Evolutionary conservation across 768 basidiomycete species (phyloP), one percentile per base, ranked within the genome.

Genomic region (Hypholoma sublateritium): DNA sequence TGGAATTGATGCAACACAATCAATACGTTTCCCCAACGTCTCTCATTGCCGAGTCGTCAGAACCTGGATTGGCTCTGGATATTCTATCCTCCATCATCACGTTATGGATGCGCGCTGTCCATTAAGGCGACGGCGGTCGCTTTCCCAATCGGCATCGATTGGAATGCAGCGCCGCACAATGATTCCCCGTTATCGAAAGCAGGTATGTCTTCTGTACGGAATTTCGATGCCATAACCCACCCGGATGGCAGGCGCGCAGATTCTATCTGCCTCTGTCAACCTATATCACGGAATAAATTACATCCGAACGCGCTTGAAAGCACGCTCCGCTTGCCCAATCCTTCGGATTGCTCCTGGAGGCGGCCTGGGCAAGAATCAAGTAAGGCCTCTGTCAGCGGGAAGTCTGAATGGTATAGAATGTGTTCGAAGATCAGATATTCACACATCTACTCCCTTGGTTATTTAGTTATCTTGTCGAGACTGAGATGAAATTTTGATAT

Each of bases 331-430:
- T 14, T 50, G 7, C 37, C 39, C 22, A 13, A 36, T 25, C 12
- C 50, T 36, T 41, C 50, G 50, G 50, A 37, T 51, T 36, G 50
- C 36, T 51, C 37, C 37, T 19, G 32, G 5, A 5, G 34, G 19
- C 21, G 50, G 50, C 37, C 50, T 41, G 37, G 50, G 36, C 50
- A 39, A 47, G 50, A 16, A 37, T 39, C 50, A 35, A 50, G 28
- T 9, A 5, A 6, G 6, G 6, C 28, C 9, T 9, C 28, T 32
- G 28, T 32, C 28, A 32, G 5, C 28, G 28, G 9, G 28, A 32
- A 32, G 28, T 5, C 28, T 32, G 28, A 9, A 32, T 32, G 9
- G 28, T 9, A 32, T 32, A 32, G 28, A 32, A 32, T 32, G 28
- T 32, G 9, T 32, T 32, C 28, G 28, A 9, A 9, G 28, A 32